These are phyloP conservation scores for Laguncularia racemosa DNA, from an alignment of 345 rosid genomes.

Conservation along the genomic window DNA sequence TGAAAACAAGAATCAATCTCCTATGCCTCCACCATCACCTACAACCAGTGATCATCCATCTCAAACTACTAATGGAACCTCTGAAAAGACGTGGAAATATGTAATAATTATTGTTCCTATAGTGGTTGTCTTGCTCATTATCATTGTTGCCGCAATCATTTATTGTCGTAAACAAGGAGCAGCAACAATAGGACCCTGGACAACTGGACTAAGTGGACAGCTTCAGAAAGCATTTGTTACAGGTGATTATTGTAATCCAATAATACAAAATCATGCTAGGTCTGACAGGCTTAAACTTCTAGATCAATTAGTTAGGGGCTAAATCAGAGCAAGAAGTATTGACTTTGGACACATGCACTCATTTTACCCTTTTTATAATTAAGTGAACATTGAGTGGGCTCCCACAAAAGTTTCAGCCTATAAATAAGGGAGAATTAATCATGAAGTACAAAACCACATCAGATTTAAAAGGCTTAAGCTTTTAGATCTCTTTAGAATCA, in stretches of 20 bases:
- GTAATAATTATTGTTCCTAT: constrained; percentile 27
- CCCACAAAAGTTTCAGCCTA: no score
- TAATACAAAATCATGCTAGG: neutral
- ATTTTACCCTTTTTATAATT: no score
- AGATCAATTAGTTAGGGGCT: no score
- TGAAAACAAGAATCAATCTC: constrained; percentile 24
- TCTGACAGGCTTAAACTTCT: no score
- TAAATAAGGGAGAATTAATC: no score
- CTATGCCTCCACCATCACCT: constrained; percentile 18
- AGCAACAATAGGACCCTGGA: constrained; percentile 78
- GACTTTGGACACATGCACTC: no score
- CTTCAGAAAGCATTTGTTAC: constrained; percentile 86
- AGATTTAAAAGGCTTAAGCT: no score
- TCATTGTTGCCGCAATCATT: constrained; percentile 23
- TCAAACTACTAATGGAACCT: constrained; percentile 6
- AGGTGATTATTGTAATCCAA: constrained; percentile 25
- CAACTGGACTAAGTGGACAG: constrained; percentile 91
- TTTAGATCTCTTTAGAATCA: no score
- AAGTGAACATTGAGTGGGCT: no score
- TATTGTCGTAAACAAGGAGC: constrained; percentile 42
- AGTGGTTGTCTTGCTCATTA: constrained; percentile 22
- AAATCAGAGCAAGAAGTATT: no score
- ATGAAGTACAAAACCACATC: no score
- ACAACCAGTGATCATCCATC: constrained; percentile 10
- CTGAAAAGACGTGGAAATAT: constrained; percentile 39